phyloP scores from a whole-genome alignment of 2,329 filamentous ascomycete genomes.

The Ophiostoma ulmi region DNA sequence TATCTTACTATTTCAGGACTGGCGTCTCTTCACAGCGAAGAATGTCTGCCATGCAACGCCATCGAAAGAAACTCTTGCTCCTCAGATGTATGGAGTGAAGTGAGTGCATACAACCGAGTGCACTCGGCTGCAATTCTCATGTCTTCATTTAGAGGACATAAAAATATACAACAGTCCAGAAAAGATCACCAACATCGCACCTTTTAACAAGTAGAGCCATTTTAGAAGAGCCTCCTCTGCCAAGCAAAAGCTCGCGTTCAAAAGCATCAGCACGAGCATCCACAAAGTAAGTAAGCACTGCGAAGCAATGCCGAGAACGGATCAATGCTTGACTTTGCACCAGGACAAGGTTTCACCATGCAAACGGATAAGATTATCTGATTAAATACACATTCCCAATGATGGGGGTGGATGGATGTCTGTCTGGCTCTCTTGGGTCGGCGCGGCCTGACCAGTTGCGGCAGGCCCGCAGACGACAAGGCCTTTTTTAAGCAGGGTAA shows the following conservation, averaged over 20 bases:
- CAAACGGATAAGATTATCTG: background rate
- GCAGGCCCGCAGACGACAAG: background rate
- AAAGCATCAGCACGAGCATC: background rate
- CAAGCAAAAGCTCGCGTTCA: background rate
- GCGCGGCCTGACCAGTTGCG: background rate
- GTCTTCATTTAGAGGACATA: no score
- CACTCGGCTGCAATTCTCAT: no score
- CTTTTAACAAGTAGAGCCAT: no score
- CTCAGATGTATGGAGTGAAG: no score
- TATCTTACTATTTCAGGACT: no score
- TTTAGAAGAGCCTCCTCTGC: background rate
- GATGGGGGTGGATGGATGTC: background rate
- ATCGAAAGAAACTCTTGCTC: no score
- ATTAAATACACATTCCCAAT: slow-evolving; percentile 9
- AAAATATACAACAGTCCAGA: no score
- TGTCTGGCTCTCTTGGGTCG: background rate
- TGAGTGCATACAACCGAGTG: no score
- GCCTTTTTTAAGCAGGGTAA: background rate
- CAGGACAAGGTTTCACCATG: background rate
- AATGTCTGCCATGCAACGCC: no score
- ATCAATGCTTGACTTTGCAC: background rate
- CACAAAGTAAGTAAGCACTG: background rate
- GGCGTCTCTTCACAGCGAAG: no score
- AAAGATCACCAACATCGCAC: no score
- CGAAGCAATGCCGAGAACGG: slow-evolving; percentile 7